Conservation (phyloP, 31 red algal species). For the Asparagopsis taxiformis region DNA sequence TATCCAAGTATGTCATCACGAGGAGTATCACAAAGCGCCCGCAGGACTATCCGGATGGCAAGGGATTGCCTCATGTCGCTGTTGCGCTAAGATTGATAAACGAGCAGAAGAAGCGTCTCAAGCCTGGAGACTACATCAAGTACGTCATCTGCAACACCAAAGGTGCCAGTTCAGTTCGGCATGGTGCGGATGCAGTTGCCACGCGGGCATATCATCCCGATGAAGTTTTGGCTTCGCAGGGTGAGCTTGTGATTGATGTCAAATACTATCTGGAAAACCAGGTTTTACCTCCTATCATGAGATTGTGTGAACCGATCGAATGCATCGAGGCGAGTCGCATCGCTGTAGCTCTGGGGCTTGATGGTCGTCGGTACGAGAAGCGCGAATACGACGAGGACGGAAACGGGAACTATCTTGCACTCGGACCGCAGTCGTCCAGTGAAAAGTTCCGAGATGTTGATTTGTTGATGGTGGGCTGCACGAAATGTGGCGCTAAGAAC, state of each 20-base stretch:
- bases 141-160: constrained; percentile 76
- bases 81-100: constrained; percentile 81
- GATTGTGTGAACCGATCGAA: constrained; percentile 81
- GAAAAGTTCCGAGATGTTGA: constrained; percentile 63
- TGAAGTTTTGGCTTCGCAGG: constrained; percentile 64
- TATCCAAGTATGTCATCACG: constrained; percentile 88
- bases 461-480: constrained; percentile 26
- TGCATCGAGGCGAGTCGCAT: constrained; percentile 76
- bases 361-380: constrained; percentile 62
- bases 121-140: constrained; percentile 82
- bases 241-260: constrained; percentile 64
- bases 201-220: constrained; percentile 81
- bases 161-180: constrained; percentile 4
- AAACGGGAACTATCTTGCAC: constrained; percentile 7
- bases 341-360: constrained; percentile 65
- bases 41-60: constrained; percentile 78
- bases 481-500: constrained; percentile 10
- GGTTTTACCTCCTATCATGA: constrained; percentile 72
- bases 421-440: constrained; percentile 21
- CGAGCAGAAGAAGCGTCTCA: constrained; percentile 31
- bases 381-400: constrained; percentile 4
- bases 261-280: constrained; percentile 91
- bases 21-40: constrained; percentile 76
- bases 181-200: constrained; percentile 28
- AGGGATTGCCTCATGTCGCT: constrained; percentile 80